Evolutionary conservation across 306 rosid species (phyloP), one percentile per base, ranked within the genome.

Genomic region (Trifolium subterraneum): DNA sequence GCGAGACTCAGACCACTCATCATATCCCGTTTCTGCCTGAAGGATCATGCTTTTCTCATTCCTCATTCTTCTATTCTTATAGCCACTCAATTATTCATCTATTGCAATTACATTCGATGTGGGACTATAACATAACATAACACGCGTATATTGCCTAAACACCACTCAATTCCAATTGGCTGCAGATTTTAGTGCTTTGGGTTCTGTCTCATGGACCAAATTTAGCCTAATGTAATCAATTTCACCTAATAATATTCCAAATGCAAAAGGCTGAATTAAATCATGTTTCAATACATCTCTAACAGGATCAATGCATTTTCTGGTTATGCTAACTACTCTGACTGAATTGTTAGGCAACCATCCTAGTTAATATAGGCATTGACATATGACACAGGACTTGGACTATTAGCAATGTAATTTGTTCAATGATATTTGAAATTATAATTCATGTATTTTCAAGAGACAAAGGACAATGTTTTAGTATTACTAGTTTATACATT

Each of bases 1-100:
- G 87, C 90, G 77, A 83, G 80, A 39, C 2, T 5, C 19, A 4
- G 1, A 83, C 98, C 97, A 79, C 97, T 90, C 90, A 65, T 90
- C 97, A 89, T 13, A 33, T 90, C 97, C 98, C 7, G 42, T 83
- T 2, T 45, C 96, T 87, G 93, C 96, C 93, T 87, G 97, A 93
- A 89, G 98, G 93, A 93, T 90, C 97, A 89, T 86, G 19, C 0
- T 0, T 0, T 7, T 0, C 0, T 0, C 0, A 1, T 0, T 0
- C 0, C 0, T 13, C 0, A 8, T 1, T 10, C 14, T 19, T 2
- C 0, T 22, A 0, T 0, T 12, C 7, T 87, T 88, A 87, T 84
- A 70, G 6, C 6, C 6, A n/a, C 0, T 62, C 23, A 23, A 12
- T n/a, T 10, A 9, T 14, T 31, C 4, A 5, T 6, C 7, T 27